Conservation (phyloP, 1,284 basidiomycete species). For the Leccinum ponderosum region DNA sequence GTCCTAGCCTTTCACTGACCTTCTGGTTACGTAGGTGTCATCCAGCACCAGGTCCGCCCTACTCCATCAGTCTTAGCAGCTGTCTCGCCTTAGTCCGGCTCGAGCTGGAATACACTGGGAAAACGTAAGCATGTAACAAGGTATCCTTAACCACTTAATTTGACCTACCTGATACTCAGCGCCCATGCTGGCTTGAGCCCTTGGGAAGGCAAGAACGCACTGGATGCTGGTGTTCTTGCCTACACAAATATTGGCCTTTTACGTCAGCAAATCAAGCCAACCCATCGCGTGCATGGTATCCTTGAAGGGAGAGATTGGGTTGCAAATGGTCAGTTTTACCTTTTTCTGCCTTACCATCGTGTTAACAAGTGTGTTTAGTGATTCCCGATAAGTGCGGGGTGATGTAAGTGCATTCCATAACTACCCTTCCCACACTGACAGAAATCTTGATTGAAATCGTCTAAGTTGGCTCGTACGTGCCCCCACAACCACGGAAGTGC, state of each 20-base stretch:
- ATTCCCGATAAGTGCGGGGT: conserved; percentile 72
- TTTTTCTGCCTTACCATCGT: background rate
- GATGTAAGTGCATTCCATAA: conserved; percentile 27
- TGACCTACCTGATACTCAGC: conserved; percentile 31
- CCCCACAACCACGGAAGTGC: conserved; percentile 59
- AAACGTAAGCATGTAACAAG: conserved; percentile 47
- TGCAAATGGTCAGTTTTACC: conserved; percentile 48
- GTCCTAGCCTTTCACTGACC: conserved; percentile 39
- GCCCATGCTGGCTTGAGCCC: conserved; percentile 71
- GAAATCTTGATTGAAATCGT: background rate
- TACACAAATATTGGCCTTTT: conserved; percentile 72
- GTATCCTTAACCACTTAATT: background rate
- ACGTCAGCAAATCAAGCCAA: conserved; percentile 74
- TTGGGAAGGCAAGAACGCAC: conserved; percentile 75
- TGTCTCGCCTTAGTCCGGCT: conserved; percentile 55
- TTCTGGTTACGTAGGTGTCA: conserved; percentile 52
- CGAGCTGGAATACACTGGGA: conserved; percentile 55
- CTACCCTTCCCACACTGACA: background rate
- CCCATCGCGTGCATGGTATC: conserved; percentile 64
- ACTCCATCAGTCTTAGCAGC: conserved; percentile 51
- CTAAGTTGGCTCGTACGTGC: conserved; percentile 67
- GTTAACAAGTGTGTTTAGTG: conserved; percentile 43
- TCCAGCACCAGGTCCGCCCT: conserved; percentile 58
- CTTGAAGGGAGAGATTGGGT: conserved; percentile 64
- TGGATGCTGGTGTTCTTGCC: conserved; percentile 77